phyloP scores from a whole-genome alignment of 2,329 filamentous ascomycete genomes.

The Ophiocordyceps camponoti-floridani region DNA sequence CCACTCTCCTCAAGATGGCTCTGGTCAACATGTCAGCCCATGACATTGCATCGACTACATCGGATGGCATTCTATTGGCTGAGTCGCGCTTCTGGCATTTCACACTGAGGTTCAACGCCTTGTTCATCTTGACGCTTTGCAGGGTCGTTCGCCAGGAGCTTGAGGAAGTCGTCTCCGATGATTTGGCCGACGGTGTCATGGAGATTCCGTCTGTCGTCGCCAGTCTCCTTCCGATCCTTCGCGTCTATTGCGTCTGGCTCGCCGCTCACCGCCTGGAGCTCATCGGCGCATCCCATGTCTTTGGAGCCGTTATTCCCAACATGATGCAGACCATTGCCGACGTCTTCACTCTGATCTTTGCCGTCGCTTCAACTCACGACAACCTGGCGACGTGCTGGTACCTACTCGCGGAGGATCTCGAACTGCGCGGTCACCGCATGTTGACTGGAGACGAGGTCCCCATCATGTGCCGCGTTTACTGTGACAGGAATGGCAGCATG shows the following conservation, averaged over 20 bases:
- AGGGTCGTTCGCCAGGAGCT: conserved; percentile 55
- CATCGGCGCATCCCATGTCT: conserved; percentile 23
- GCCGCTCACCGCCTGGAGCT: conserved; percentile 26
- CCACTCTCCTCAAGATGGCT: conserved; percentile 58
- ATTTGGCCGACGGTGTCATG: conserved; percentile 5
- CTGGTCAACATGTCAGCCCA: conserved; percentile 78
- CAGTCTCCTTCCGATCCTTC: conserved; percentile 30
- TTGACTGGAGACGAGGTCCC: conserved; percentile 20
- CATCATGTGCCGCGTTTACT: conserved; percentile 20
- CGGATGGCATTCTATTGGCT: conserved; percentile 9
- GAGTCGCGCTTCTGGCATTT: conserved; percentile 38
- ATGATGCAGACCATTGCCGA: conserved; percentile 28
- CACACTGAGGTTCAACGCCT: conserved; percentile 60
- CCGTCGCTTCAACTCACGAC: conserved; percentile 20
- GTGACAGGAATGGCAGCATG: conserved; percentile 13
- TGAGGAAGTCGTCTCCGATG: conserved; percentile 10
- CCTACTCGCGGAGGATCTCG: conserved; percentile 31
- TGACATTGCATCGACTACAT: conserved; percentile 36
- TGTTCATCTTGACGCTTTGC: conserved; percentile 56
- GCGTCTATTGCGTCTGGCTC: conserved; percentile 37
- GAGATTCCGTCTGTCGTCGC: conserved; percentile 19
- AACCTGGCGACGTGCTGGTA: conserved; percentile 24
- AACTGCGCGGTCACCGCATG: conserved; percentile 24
- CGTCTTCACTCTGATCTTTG: conserved; percentile 28
- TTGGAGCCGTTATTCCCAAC: conserved; percentile 25